Evolutionary conservation across 129 eudicot species (phyloP), one percentile per base, ranked within the genome.

Genomic region (Pseudognaphalium luteoalbum): DNA sequence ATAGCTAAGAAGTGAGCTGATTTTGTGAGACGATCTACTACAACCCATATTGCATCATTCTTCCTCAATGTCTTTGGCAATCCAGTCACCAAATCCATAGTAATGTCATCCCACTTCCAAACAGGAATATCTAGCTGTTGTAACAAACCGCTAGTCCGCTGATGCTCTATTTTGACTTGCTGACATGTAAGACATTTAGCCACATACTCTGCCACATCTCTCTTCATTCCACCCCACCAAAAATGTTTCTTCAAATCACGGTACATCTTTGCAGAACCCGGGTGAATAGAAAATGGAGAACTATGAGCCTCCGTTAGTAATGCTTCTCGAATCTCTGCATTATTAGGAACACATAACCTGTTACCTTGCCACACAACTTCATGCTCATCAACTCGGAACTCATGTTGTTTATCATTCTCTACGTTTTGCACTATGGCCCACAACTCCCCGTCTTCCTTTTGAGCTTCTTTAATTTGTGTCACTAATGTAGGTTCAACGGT

Each of bases 271-370:
- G 56, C 56, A 50, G n/a, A n/a, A 68, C 76, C 76, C 0, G 50
- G 76, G 10, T 71, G 76, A 21, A 52, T 56, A 50, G 65, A 28
- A 1, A 51, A 71, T 51, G 29, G 76, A 6, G 76, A 71, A 71
- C 61, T 25, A 28, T 52, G 76, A 4, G 65, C 64, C 50, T 71
- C 65, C 1, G 22, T 52, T 14, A 41, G 44, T 11, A 68, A 47
- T 12, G 32, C 56, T 22, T 68, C 73, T 10, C 35, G 59, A 12
- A 39, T 20, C 0, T 12, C 34, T 4, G 4, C 7, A 42, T 68
- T 47, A 30, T 65, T 65, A 9, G 70, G 70, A 1, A 65, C 70
- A 65, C 70, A 65, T 15, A 65, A 6, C 22, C 70, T 12, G 3
- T 65, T 5, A 4, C 44, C 67, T 4, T 2, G 29, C 67, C 67